Evolutionary conservation across 2,329 filamentous ascomycete species (phyloP), one percentile per base, ranked within the genome.

Genomic region (Alternaria angustiovoidea): DNA sequence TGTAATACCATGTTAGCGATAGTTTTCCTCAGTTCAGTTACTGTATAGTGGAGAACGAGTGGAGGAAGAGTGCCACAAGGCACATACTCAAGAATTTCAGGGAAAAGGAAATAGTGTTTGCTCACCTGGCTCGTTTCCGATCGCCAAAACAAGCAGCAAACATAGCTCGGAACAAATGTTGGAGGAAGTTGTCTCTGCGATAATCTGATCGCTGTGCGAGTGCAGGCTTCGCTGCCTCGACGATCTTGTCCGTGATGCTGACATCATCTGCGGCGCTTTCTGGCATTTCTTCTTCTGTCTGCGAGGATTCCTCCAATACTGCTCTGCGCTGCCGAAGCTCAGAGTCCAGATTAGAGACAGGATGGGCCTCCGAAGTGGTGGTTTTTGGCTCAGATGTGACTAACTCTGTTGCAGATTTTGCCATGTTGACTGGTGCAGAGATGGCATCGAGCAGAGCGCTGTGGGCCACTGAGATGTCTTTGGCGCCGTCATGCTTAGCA

Each of bases 91-190:
- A 26, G 39, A 8, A 22, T 42, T 7, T 24, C 12, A 26, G 12
- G 22, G 30, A 11, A 18, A 48, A 55, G 47, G 39, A 55, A 54
- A 52, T 22, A n/a, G 41, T 34, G 14, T 28, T 44, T 30, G 55
- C 71, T 72, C 60, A 73, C 71, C 69, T 69, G 24, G 66, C 68
- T 59, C 65, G 63, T 63, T 71, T 71, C 52, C 62, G 59, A 36
- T 63, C 64, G 24, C 64, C 61, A 36, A 67, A 54, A 57, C 62
- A 68, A 42, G 63, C 56, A 28, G 60, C 59, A 48, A 65, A 59
- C n/a, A 65, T 49, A n/a, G 55, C 48, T 22, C 61, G 49, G 28
- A 61, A 36, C 42, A 68, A 61, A n/a, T 44, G 49, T n/a, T 57
- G 58, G 11, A 65, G 7, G 42, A 59, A 41, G 36, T 51, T 57